phyloP scores from a whole-genome alignment of 306 rosid species.

The Calophaca sinica region DNA sequence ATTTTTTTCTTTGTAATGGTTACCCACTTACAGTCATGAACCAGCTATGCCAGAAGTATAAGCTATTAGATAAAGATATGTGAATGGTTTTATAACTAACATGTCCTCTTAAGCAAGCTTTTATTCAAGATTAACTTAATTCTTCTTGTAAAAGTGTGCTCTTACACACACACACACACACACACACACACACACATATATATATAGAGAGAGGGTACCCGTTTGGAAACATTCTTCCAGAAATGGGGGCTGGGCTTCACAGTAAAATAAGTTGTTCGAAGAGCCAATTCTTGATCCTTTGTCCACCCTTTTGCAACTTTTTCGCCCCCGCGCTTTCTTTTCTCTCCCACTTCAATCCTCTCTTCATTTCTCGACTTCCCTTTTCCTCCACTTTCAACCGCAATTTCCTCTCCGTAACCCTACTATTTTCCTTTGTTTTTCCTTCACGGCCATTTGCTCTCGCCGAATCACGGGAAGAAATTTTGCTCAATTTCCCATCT shows the following conservation, averaged over 20 bases:
- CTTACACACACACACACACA: no score
- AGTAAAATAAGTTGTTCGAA: conserved; percentile 69
- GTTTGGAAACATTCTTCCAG: conserved; percentile 87
- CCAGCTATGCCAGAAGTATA: not conserved
- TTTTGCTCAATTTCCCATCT: conserved; percentile 33
- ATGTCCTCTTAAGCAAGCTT: not conserved
- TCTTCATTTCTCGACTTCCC: not conserved
- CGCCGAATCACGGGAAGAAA: not conserved
- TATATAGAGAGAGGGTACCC: conserved; percentile 54
- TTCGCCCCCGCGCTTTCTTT: not conserved
- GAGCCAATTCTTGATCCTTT: conserved; percentile 72
- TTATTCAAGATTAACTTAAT: no score
- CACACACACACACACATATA: no score
- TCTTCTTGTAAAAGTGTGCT: no score
- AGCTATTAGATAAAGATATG: not conserved
- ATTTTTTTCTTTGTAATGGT: not conserved
- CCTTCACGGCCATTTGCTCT: no score
- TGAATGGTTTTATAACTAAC: not conserved
- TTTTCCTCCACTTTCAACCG: conserved; percentile 26
- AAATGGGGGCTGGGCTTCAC: conserved; percentile 82
- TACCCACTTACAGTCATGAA: not conserved
- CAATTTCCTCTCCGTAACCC: not conserved
- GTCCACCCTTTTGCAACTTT: conserved; percentile 67
- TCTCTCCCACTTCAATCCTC: no score
- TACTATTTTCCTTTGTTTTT: no score